Evolutionary conservation across 176 grass and related monocot species (phyloP).

Genomic region (Elymus sibiricus): DNA sequence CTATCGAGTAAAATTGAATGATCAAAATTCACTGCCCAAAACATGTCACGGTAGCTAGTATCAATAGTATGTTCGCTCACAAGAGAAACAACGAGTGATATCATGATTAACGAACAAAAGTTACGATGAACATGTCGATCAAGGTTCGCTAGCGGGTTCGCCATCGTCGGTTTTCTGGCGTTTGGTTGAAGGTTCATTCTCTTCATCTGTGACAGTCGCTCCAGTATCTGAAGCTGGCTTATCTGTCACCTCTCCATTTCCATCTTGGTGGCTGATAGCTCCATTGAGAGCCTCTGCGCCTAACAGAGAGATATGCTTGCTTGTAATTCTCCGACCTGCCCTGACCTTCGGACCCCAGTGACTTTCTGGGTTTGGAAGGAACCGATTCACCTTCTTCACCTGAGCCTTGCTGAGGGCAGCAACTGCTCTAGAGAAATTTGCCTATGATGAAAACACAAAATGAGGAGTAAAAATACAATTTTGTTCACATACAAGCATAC

Average conservation of each 20-base stretch:
- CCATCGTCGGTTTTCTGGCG: constrained; percentile 46
- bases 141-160: constrained; percentile 33
- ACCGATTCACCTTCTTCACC: constrained; percentile 76
- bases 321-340: constrained; percentile 85
- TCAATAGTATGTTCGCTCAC: not conserved
- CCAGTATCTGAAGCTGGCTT: constrained; percentile 24
- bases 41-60: not conserved
- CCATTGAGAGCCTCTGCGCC: constrained; percentile 54
- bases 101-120: not conserved
- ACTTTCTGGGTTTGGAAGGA: constrained; percentile 88
- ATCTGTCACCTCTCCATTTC: constrained; percentile 21
- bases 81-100: not conserved
- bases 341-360: constrained; percentile 92
- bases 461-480: constrained; percentile 1
- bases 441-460: constrained; percentile 33
- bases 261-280: constrained; percentile 15
- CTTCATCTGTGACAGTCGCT: not conserved
- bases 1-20: not conserved
- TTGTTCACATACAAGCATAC: not conserved
- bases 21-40: constrained; percentile 27
- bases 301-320: constrained; percentile 74
- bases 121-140: constrained; percentile 9
- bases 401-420: constrained; percentile 82
- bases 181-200: constrained; percentile 45
- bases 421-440: constrained; percentile 74